phyloP scores from a whole-genome alignment of 2,329 filamentous ascomycete species.

The Sordariomycetes sp. region DNA sequence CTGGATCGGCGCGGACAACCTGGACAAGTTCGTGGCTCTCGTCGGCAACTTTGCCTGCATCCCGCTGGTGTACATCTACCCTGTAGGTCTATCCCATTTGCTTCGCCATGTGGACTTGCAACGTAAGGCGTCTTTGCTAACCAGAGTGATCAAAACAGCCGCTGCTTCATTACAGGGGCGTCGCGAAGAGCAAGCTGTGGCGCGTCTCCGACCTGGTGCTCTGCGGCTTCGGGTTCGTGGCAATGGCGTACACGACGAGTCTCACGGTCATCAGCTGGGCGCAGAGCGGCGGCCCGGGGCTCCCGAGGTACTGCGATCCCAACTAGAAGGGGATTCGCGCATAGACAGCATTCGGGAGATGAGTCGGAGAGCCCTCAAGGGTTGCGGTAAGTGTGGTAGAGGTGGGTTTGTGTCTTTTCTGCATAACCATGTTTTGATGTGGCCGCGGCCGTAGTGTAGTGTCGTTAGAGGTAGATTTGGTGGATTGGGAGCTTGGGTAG shows the following conservation, averaged over 20 bases:
- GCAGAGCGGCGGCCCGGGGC: conserved; percentile 32
- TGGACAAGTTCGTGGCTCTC: conserved; percentile 95
- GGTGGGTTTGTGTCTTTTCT: background rate
- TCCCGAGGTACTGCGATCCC: conserved; percentile 46
- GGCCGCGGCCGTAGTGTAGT: background rate
- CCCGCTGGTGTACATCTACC: conserved; percentile 93
- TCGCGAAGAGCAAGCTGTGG: conserved; percentile 59
- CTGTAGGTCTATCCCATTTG: conserved; percentile 49
- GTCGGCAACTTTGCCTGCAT: conserved; percentile 98
- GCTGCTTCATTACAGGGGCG: conserved; percentile 75
- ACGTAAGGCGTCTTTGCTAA: background rate
- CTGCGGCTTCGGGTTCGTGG: conserved; percentile 70
- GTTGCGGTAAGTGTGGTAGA: background rate
- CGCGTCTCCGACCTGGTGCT: conserved; percentile 64
- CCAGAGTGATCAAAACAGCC: conserved; percentile 42
- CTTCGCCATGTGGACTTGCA: background rate
- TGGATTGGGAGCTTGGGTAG: background rate
- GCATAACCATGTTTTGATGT: background rate
- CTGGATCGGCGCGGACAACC: conserved; percentile 82
- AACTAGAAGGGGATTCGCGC: background rate
- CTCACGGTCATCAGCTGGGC: conserved; percentile 86
- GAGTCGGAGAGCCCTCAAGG: background rate
- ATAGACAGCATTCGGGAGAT: background rate
- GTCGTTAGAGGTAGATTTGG: background rate
- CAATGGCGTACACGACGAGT: conserved; percentile 86